Conservation (phyloP, 2,329 filamentous ascomycete genomes). For the Stemphylium vesicarium region DNA sequence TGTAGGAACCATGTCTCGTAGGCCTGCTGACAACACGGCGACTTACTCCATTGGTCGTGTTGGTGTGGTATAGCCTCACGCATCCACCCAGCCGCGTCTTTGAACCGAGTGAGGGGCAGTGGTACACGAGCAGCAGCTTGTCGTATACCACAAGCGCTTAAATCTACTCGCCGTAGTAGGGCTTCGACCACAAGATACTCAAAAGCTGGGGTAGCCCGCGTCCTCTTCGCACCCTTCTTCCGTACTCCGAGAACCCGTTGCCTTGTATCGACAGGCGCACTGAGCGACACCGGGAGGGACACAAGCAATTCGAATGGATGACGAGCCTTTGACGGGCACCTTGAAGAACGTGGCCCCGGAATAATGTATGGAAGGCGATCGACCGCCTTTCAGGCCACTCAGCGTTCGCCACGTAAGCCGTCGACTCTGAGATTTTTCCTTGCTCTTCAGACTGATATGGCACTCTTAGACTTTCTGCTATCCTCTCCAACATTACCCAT, state of each 20-base stretch:
- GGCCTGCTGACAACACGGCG: slow-evolving; percentile 29
- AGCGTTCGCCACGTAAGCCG: slow-evolving; percentile 51
- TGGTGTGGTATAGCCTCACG: slow-evolving; percentile 19
- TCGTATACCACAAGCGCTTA: slow-evolving; percentile 42
- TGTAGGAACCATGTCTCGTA: slow-evolving; percentile 25
- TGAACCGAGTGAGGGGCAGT: slow-evolving; percentile 28
- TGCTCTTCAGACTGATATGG: slow-evolving; percentile 31
- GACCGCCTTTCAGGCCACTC: slow-evolving; percentile 49
- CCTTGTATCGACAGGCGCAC: neutral
- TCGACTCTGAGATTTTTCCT: slow-evolving; percentile 27
- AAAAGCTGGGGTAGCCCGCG: slow-evolving; percentile 36
- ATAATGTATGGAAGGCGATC: slow-evolving; percentile 36
- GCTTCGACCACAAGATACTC: slow-evolving; percentile 22
- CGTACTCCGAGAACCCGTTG: neutral
- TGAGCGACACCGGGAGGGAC: slow-evolving; percentile 11
- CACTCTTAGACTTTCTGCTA: slow-evolving; percentile 16
- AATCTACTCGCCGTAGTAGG: slow-evolving; percentile 33
- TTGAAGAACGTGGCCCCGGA: slow-evolving; percentile 4
- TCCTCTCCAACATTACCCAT: slow-evolving; percentile 2
- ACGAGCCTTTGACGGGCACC: slow-evolving; percentile 20
- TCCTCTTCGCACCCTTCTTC: slow-evolving; percentile 21
- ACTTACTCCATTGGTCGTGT: slow-evolving; percentile 36
- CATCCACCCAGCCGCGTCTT: slow-evolving; percentile 26
- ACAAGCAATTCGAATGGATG: slow-evolving; percentile 10
- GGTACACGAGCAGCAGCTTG: slow-evolving; percentile 40